phyloP scores from a whole-genome alignment of 805 yeast species.

The Candida tammaniensis region DNA sequence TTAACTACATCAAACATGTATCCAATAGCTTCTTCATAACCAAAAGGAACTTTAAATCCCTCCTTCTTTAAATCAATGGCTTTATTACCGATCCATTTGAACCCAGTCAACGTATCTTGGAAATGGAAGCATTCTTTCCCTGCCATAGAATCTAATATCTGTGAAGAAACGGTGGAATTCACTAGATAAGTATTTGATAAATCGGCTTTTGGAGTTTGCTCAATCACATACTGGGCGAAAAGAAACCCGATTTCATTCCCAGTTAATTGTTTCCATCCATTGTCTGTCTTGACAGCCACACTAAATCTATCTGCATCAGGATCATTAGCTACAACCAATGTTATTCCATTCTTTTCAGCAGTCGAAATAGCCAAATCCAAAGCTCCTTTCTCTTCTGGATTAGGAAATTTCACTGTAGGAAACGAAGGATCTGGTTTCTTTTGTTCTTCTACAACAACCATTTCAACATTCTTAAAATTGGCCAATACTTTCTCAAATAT shows the following conservation, averaged over 20 bases:
- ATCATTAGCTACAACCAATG: conserved; percentile 80
- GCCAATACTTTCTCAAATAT: conserved; percentile 46
- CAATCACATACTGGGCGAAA: conserved; percentile 66
- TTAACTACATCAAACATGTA: conserved; percentile 82
- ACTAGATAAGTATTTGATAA: conserved; percentile 51
- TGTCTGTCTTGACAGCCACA: conserved; percentile 56
- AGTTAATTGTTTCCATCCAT: conserved; percentile 72
- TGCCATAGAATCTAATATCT: conserved; percentile 71
- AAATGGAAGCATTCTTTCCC: conserved; percentile 54
- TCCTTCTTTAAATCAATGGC: conserved; percentile 66
- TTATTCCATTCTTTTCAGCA: conserved; percentile 52
- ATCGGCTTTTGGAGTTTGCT: conserved; percentile 24
- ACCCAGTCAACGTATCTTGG: conserved; percentile 88
- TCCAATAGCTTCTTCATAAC: conserved; percentile 94
- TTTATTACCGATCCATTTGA: conserved; percentile 94
- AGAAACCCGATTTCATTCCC: conserved; percentile 90
- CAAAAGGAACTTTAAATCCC: conserved; percentile 80
- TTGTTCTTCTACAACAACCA: conserved; percentile 45
- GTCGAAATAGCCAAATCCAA: conserved; percentile 61
- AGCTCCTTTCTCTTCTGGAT: conserved; percentile 96
- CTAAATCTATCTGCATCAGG: conserved; percentile 97
- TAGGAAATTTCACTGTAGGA: conserved; percentile 85
- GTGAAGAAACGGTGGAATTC: conserved; percentile 92
- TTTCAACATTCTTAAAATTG: conserved; percentile 34
- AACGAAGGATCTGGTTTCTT: conserved; percentile 78